Percentiles rank a stretch among this genome's conserved stretches.
Evolutionary conservation across 352 stramenopile species (phyloP).

Genomic region (Pythium guiyangense): DNA sequence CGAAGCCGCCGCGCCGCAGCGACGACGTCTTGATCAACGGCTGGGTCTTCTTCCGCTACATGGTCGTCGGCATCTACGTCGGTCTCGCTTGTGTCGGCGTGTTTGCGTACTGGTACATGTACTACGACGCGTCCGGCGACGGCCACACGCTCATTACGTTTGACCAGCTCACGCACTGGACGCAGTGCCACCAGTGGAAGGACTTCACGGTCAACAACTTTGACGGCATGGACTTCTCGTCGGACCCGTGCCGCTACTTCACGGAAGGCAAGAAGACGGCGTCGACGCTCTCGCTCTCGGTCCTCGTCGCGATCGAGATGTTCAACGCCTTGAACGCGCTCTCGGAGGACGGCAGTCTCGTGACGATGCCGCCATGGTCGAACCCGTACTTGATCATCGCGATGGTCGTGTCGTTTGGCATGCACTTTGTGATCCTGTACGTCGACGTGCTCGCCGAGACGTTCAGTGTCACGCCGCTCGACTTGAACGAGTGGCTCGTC

Average conservation of each 20-base stretch:
- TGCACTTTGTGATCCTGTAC: conserved; percentile 95
- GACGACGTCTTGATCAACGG: conserved; percentile 97
- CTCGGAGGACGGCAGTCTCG: conserved; percentile 88
- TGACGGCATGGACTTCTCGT: conserved; percentile 86
- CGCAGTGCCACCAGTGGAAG: conserved; percentile 88
- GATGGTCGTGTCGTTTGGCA: conserved; percentile 90
- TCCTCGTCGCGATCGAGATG: conserved; percentile 95
- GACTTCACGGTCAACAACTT: conserved; percentile 92
- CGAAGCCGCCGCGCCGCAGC: conserved; percentile 90
- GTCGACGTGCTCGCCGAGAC: conserved; percentile 90
- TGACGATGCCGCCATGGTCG: conserved; percentile 91
- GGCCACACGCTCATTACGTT: conserved; percentile 90
- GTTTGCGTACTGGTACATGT: conserved; percentile 95
- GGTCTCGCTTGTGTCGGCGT: conserved; percentile 89
- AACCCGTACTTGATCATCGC: conserved; percentile 94
- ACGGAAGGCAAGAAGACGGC: conserved; percentile 89
- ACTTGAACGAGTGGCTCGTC: conserved; percentile 90
- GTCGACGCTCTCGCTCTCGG: conserved; percentile 91
- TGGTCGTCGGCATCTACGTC: conserved; percentile 94
- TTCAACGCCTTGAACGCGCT: conserved; percentile 94
- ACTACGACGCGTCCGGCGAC: conserved; percentile 87
- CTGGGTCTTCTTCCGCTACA: conserved; percentile 98
- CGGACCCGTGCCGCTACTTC: conserved; percentile 91
- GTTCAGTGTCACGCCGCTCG: conserved; percentile 91
- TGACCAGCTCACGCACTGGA: conserved; percentile 88